Evolutionary conservation across 495 filamentous ascomycete genomes (phyloP).

Genomic region (Cairneyella variabilis): DNA sequence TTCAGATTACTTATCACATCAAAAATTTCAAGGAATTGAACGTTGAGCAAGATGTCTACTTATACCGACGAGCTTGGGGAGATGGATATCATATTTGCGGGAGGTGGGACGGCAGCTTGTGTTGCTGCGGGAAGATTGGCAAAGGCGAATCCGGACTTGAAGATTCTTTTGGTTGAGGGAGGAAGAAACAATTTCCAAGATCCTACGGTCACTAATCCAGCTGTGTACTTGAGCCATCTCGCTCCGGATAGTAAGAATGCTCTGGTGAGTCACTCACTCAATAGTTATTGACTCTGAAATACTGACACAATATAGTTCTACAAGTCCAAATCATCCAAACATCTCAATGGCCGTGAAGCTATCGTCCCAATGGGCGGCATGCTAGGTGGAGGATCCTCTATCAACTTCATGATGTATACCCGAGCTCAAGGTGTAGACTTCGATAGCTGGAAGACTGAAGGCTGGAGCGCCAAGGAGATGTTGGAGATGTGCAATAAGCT

Average conservation of each 20-base stretch:
- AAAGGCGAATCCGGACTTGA: constrained; percentile 43
- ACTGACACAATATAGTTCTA: constrained; percentile 18
- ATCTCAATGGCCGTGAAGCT: constrained; percentile 42
- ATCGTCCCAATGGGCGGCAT: constrained; percentile 50
- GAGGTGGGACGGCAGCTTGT: constrained; percentile 40
- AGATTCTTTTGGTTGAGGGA: constrained; percentile 48
- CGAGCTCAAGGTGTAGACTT: constrained; percentile 27
- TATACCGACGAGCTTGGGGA: constrained; percentile 16
- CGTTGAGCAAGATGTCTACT: constrained; percentile 18
- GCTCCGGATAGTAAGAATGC: constrained; percentile 23
- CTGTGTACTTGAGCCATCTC: constrained; percentile 29
- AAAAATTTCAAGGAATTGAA: too few relatives aligned
- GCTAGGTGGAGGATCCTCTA: constrained; percentile 56
- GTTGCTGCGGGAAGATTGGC: constrained; percentile 45
- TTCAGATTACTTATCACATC: too few relatives aligned
- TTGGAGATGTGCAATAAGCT: constrained; percentile 22
- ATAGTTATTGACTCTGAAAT: background rate
- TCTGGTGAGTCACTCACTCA: constrained; percentile 11
- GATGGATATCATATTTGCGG: constrained; percentile 26
- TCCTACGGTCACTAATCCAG: constrained; percentile 41
- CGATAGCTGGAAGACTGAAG: constrained; percentile 21
- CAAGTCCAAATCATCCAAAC: constrained; percentile 28
- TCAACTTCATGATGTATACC: constrained; percentile 56
- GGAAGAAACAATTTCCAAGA: constrained; percentile 44
- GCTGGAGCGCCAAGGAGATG: constrained; percentile 26